Percentiles rank a stretch among this genome's conserved stretches.
Conservation (phyloP, 345 rosid species). For the Eutrema yunnanense region DNA sequence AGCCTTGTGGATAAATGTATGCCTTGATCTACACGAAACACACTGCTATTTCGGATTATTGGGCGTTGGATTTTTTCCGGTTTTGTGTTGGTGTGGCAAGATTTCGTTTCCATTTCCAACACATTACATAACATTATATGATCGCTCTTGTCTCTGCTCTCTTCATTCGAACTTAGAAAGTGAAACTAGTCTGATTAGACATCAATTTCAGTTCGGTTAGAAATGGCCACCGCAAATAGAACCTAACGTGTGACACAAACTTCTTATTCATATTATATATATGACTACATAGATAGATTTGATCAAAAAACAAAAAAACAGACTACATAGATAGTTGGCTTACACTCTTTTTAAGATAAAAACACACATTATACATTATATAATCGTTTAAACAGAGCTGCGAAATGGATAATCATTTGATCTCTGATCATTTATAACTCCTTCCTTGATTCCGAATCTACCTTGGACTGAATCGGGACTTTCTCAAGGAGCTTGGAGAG, state of each 20-base stretch:
- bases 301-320: no score
- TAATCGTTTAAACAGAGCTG: background rate
- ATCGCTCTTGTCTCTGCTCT: no score
- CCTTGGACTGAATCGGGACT: constrained; percentile 10
- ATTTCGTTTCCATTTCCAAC: no score
- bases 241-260: background rate
- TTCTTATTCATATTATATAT: background rate
- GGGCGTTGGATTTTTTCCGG: no score
- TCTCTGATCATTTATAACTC: constrained; percentile 11
- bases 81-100: no score
- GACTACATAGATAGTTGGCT: background rate
- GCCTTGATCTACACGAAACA: background rate
- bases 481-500: constrained; percentile 27
- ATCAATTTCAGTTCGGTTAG: background rate
- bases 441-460: constrained; percentile 19
- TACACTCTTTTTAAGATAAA: background rate
- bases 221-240: background rate
- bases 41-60: no score
- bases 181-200: no score
- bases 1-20: background rate
- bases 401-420: background rate
- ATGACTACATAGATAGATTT: background rate
- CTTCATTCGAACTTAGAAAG: no score
- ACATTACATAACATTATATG: no score
- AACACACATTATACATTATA: constrained; percentile 1